Conservation (phyloP, 1,139 yeast species). For the Candida labiduridarum region DNA sequence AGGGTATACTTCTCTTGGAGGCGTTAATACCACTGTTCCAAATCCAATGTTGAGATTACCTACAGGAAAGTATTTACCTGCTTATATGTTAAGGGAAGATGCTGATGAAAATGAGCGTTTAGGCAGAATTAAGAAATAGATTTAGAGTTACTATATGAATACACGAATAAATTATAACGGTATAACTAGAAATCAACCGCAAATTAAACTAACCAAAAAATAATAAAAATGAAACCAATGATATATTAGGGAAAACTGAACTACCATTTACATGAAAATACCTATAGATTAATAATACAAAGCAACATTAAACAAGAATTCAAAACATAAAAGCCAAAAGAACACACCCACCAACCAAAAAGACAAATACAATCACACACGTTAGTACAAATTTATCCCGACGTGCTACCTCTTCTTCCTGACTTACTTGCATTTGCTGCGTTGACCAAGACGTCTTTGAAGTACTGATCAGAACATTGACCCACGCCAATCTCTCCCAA, state of each 20-base stretch:
- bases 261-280: neutral
- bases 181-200: neutral
- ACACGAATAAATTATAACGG: neutral
- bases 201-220: neutral
- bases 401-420: slow-evolving; percentile 24
- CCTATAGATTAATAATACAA: slow-evolving; percentile 2
- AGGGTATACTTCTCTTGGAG: slow-evolving; percentile 87
- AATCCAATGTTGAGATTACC: slow-evolving; percentile 58
- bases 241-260: neutral
- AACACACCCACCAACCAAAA: neutral
- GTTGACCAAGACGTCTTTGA: slow-evolving; percentile 36
- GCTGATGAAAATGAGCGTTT: slow-evolving; percentile 57
- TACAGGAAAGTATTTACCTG: slow-evolving; percentile 52
- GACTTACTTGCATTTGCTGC: slow-evolving; percentile 31
- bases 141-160: neutral
- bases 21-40: slow-evolving; percentile 61
- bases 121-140: slow-evolving; percentile 27
- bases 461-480: slow-evolving; percentile 60
- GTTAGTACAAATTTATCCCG: slow-evolving; percentile 3
- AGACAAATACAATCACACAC: neutral
- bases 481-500: slow-evolving; percentile 82
- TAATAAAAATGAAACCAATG: neutral
- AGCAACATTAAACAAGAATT: neutral
- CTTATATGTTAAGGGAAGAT: slow-evolving; percentile 62
- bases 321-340: neutral